Evolutionary conservation across 164 flowering plant genomes (phyloP).

Genomic region (Hamamelis virginiana): DNA sequence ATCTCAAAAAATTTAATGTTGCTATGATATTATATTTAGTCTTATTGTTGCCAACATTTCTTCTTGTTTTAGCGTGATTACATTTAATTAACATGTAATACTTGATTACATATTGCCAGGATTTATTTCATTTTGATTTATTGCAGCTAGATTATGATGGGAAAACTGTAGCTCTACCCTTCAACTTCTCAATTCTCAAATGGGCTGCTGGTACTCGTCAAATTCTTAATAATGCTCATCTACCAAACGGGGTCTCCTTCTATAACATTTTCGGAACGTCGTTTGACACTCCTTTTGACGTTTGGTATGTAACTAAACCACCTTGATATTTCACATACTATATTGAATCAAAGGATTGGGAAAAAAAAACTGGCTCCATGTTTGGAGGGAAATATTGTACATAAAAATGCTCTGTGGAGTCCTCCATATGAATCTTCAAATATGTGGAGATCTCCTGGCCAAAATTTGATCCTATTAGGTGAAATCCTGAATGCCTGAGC

Average conservation of each 20-base stretch:
- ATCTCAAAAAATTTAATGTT: too few species aligned
- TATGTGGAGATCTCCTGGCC: too few species aligned
- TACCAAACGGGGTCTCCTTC: conserved; percentile 70
- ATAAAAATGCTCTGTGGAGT: background rate
- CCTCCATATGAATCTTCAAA: background rate
- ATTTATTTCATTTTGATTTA: conserved; percentile 1
- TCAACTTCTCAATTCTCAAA: conserved; percentile 58
- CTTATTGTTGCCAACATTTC: too few species aligned
- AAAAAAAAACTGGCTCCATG: background rate
- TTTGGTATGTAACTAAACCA: conserved; percentile 54
- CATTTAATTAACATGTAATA: background rate
- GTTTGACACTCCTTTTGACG: conserved; percentile 81
- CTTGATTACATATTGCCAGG: background rate
- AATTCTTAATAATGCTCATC: conserved; percentile 53
- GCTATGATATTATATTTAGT: too few species aligned
- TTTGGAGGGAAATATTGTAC: background rate
- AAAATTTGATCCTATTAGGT: too few species aligned
- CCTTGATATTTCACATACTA: background rate
- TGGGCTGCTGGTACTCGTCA: conserved; percentile 85
- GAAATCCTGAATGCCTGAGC: too few species aligned
- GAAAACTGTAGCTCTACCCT: conserved; percentile 63
- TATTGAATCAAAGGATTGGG: background rate
- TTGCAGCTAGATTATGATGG: conserved; percentile 66
- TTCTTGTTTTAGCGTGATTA: background rate
- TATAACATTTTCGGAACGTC: conserved; percentile 84